A percentile compares a stretch with the other conserved stretches of the same genome.
phyloP scores from a whole-genome alignment of 345 rosid species.

The Syzygium jambos region DNA sequence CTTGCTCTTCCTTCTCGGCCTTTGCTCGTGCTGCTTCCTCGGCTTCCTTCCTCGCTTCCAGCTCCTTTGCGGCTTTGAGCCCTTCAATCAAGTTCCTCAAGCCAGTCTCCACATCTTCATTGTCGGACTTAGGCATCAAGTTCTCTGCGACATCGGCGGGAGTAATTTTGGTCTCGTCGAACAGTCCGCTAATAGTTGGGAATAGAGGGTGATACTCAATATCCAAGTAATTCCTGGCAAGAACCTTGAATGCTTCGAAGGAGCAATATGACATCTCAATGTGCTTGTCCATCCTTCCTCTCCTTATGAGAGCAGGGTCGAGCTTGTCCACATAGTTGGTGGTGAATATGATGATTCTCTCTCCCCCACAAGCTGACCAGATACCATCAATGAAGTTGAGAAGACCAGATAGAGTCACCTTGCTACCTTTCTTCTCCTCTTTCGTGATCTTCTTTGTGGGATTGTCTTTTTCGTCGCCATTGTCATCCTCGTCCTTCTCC shows the following conservation, averaged over 20 bases:
- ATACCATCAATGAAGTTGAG: constrained; percentile 45
- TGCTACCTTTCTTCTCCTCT: background rate
- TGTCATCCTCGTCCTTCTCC: background rate
- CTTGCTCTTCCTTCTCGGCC: background rate
- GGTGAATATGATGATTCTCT: constrained; percentile 33
- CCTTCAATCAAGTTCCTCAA: constrained; percentile 2
- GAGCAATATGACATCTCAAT: constrained; percentile 8
- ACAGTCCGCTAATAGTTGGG: background rate
- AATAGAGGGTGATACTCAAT: background rate
- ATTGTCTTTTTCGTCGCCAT: background rate
- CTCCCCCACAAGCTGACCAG: constrained; percentile 26
- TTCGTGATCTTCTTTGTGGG: background rate
- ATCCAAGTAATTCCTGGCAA: constrained; percentile 5
- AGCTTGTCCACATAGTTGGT: constrained; percentile 23
- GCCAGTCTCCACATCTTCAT: background rate
- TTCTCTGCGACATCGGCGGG: constrained; percentile 10
- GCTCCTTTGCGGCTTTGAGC: background rate
- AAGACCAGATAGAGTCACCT: constrained; percentile 23
- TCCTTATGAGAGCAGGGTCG: constrained; percentile 28
- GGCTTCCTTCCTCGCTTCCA: background rate
- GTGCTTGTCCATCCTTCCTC: constrained; percentile 39
- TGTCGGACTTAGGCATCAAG: constrained; percentile 2
- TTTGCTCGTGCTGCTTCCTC: background rate
- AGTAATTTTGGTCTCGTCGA: background rate
- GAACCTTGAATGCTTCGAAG: constrained; percentile 5